A percentile compares a stretch with the other conserved stretches of the same genome.
Conservation (phyloP, 495 filamentous ascomycete species). For the Podospora didyma region DNA sequence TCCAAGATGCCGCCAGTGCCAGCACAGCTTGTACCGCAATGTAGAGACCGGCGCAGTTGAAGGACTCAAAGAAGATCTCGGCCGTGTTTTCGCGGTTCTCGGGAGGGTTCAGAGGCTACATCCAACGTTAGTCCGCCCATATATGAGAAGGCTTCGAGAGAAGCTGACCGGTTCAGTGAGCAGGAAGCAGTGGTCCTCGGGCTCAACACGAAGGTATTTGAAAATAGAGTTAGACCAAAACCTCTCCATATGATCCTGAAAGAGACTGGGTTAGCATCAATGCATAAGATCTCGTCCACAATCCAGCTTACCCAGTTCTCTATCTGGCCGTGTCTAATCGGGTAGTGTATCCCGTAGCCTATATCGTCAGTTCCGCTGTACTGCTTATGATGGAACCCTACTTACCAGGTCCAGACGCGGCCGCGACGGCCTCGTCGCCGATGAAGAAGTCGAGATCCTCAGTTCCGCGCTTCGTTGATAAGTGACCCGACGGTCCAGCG, state of each 20-base stretch:
- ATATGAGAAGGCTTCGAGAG: neutral
- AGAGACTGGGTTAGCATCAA: constrained; percentile 1
- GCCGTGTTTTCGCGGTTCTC: constrained; percentile 99
- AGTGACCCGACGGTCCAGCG: constrained; percentile 71
- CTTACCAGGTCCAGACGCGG: constrained; percentile 75
- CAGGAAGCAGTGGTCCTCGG: constrained; percentile 96
- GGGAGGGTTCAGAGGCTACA: constrained; percentile 91
- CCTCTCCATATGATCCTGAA: constrained; percentile 92
- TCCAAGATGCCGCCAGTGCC: constrained; percentile 95
- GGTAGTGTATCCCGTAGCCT: constrained; percentile 96
- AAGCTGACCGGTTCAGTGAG: constrained; percentile 85
- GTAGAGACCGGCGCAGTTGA: constrained; percentile 98
- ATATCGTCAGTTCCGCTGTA: constrained; percentile 17
- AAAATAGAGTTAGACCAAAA: constrained; percentile 99
- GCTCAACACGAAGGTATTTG: constrained; percentile 96
- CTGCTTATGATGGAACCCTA: neutral
- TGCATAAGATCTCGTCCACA: neutral
- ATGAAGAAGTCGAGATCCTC: constrained; percentile 99
- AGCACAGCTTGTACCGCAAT: constrained; percentile 98
- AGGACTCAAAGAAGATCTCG: constrained; percentile 99
- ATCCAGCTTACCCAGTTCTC: constrained; percentile 79
- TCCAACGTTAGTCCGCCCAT: constrained; percentile 13
- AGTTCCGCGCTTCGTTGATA: constrained; percentile 89
- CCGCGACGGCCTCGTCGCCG: constrained; percentile 88
- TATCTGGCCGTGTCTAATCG: constrained; percentile 94